phyloP scores from a whole-genome alignment of 139 green algal species.

The Spirogloea muscicola region DNA sequence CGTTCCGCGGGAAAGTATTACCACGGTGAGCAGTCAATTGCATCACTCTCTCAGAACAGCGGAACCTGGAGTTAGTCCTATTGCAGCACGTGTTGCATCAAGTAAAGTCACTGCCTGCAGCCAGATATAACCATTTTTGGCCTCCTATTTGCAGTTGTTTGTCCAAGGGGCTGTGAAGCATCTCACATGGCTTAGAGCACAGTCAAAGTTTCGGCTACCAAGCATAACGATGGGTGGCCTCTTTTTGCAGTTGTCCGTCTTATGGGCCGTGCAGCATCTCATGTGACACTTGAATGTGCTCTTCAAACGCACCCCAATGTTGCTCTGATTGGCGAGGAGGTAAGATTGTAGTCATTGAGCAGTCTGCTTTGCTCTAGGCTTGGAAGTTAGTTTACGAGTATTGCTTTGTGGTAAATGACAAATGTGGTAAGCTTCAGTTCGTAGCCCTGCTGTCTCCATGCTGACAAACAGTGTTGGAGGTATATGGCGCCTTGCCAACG shows the following conservation, averaged over 20 bases:
- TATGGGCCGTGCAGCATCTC: slow-evolving; percentile 61
- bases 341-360: neutral
- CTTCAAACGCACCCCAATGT: slow-evolving; percentile 65
- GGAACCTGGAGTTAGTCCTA: neutral
- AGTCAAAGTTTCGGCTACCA: too few relatives aligned
- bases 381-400: too few relatives aligned
- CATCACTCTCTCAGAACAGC: neutral
- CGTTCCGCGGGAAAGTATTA: slow-evolving; percentile 61
- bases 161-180: slow-evolving; percentile 61
- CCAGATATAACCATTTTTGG: neutral
- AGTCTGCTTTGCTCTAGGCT: neutral
- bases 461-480: too few relatives aligned
- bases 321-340: slow-evolving; percentile 62
- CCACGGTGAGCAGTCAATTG: slow-evolving; percentile 51
- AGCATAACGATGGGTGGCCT: too few relatives aligned
- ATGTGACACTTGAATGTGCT: slow-evolving; percentile 67
- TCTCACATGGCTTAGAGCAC: slow-evolving; percentile 67
- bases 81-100: neutral
- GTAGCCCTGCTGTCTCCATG: too few relatives aligned
- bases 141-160: slow-evolving; percentile 50
- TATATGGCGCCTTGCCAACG: too few relatives aligned
- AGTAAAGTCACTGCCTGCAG: neutral
- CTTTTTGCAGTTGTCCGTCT: slow-evolving; percentile 56
- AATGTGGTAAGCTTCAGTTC: too few relatives aligned
- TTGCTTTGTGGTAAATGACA: too few relatives aligned